Evolutionary conservation across 177 flowering plant genomes (phyloP), one percentile per base, ranked within the genome.

Genomic region (Telopea speciosissima): DNA sequence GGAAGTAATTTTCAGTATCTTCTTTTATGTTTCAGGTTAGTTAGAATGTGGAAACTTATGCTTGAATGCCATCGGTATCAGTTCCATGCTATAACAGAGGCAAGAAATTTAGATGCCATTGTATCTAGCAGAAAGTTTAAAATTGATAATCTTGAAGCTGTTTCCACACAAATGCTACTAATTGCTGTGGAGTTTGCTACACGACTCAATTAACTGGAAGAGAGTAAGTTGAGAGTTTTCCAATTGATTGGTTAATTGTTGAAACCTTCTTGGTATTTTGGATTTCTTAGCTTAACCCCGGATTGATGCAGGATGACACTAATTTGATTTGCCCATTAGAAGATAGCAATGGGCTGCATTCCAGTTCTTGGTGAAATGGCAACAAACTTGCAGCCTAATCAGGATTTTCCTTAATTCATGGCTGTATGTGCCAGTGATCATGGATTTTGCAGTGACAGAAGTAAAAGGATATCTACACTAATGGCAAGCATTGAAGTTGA

Each of bases 1-100:
- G 11, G 19, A 42, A 40, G 66, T 62, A 25, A 23, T 54, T 62
- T 12, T 54, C 5, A 5, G n/a, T 58, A 58, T 7, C 23, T 61
- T 16, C 17, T 62, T 54, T 5, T 65, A 49, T 63, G 3, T 44
- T 80, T 72, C 87, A 96, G 99, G 85, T 81, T 93, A 60, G 68
- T 83, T 17, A 82, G 80, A 70, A 93, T 96, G 97, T 96, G 99
- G 99, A 86, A 81, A 79, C 75, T 77, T 36, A 91, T 96, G 98
- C 96, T 93, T 70, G 97, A 93, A 62, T 91, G 98, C 76, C 99
- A 96, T 77, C 90, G 64, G 33, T 80, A 36, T 76, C 99, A 96
- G 75, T 84, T 85, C 74, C 85, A 79, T 77, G 89, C 83, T 17
- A 85, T 96, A 49, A 80, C 75, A 68, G 89, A 88, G 74, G 93